These are phyloP conservation scores for Lactarius pseudohatsudake DNA, from an alignment of 768 basidiomycete genomes.

Conservation along the genomic window DNA sequence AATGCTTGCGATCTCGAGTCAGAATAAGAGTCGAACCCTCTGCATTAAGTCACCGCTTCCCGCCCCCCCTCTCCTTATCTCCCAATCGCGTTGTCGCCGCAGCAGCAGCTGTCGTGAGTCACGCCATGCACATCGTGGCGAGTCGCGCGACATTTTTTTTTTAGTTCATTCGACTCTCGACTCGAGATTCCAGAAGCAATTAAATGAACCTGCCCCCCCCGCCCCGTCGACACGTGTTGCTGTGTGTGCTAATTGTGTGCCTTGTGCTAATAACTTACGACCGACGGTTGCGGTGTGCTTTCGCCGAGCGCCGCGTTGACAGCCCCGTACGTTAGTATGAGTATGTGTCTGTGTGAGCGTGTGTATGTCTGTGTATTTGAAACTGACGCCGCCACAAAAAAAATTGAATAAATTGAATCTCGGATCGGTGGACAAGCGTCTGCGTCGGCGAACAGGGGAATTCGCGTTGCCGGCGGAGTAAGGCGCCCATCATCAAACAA, in stretches of 20 bases:
- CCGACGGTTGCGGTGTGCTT: not conserved
- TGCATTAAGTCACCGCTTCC: not conserved
- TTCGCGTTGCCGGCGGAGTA: not conserved
- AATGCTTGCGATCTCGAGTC: not conserved
- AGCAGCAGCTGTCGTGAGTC: not conserved
- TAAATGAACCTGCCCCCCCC: not conserved
- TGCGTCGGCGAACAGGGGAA: not conserved
- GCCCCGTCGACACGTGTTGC: too few species aligned
- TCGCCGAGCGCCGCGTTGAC: not conserved
- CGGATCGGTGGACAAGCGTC: not conserved
- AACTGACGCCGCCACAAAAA: constrained; percentile 1
- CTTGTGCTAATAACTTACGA: not conserved
- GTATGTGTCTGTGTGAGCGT: not conserved
- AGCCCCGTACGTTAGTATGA: not conserved
- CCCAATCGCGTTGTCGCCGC: constrained; percentile 21
- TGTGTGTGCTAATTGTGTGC: not conserved
- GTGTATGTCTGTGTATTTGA: not conserved
- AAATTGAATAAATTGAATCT: not conserved
- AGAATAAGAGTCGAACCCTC: not conserved
- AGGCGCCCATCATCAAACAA: constrained; percentile 4
- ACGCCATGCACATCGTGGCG: not conserved
- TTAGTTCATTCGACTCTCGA: not conserved
- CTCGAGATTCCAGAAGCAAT: not conserved
- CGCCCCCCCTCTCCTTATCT: not conserved
- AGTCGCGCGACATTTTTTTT: not conserved